These are phyloP conservation scores for Saccharomyces hybrid DNA, from an alignment of 1,139 yeast species.

Conservation along the genomic window DNA sequence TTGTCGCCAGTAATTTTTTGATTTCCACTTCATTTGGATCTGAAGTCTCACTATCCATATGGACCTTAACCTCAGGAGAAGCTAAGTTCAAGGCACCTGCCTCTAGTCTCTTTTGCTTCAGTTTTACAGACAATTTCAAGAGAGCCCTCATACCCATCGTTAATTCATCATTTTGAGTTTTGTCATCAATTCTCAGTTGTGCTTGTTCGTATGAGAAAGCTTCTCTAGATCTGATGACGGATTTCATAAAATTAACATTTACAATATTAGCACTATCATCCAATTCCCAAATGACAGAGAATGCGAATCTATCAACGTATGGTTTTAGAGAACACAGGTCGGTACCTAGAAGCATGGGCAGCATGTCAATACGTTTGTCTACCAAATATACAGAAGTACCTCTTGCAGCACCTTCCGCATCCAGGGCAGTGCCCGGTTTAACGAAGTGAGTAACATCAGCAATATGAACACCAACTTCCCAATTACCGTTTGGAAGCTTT, in stretches of 20 bases:
- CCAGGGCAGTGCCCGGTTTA: conserved; percentile 84
- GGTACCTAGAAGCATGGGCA: conserved; percentile 92
- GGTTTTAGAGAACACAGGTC: conserved; percentile 94
- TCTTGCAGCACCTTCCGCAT: conserved; percentile 92
- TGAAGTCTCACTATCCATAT: conserved; percentile 93
- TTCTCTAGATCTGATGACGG: conserved; percentile 83
- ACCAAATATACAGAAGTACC: conserved; percentile 97
- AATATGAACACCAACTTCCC: conserved; percentile 96
- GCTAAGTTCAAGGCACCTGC: conserved; percentile 97
- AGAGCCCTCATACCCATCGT: conserved; percentile 86
- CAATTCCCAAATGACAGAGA: conserved; percentile 93
- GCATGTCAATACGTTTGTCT: conserved; percentile 99
- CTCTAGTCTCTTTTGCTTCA: conserved; percentile 78
- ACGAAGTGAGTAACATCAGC: conserved; percentile 99
- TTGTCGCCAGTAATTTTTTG: conserved; percentile 80
- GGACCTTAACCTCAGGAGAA: conserved; percentile 96
- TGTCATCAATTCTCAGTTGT: conserved; percentile 82
- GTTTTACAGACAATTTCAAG: conserved; percentile 65
- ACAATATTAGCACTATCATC: conserved; percentile 82
- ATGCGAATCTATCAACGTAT: conserved; percentile 91
- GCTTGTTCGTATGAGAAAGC: conserved; percentile 96
- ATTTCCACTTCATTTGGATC: conserved; percentile 96
- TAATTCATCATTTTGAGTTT: conserved; percentile 67
- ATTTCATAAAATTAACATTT: conserved; percentile 74
- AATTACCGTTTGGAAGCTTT: conserved; percentile 81